Evolutionary conservation across 2,329 filamentous ascomycete genomes (phyloP).

Genomic region (Colletotrichum spinosum): DNA sequence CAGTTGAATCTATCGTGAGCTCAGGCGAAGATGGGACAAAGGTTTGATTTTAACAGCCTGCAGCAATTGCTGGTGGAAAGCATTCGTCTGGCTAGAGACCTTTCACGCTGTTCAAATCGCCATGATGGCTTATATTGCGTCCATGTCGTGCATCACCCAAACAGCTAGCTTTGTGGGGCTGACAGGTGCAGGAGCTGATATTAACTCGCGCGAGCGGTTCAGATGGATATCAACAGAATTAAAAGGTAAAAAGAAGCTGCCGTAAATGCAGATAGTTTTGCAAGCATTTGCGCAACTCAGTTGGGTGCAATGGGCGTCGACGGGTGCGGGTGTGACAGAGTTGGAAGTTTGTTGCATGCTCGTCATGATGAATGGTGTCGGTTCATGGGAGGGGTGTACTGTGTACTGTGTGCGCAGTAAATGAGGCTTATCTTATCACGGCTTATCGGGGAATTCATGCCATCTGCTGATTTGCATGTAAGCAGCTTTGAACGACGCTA

Average conservation of each 20-base stretch:
- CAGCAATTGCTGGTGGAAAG: too few relatives aligned
- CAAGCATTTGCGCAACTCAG: constrained; percentile 26
- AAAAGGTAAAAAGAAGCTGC: constrained; percentile 29
- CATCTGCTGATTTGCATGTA: not conserved
- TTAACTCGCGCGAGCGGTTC: constrained; percentile 20
- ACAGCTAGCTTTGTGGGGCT: constrained; percentile 18
- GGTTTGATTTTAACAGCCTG: not conserved
- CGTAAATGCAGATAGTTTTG: constrained; percentile 3
- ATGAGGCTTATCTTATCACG: constrained; percentile 8
- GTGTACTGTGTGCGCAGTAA: not conserved
- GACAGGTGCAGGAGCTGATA: constrained; percentile 29
- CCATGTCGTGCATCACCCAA: not conserved
- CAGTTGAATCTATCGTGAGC: constrained; percentile 8
- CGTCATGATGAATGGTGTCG: too few relatives aligned
- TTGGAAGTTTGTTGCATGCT: constrained; percentile 4
- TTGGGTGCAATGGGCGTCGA: constrained; percentile 19
- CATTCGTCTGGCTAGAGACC: too few relatives aligned
- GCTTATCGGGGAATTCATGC: not conserved
- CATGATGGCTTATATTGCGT: too few relatives aligned
- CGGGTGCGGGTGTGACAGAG: constrained; percentile 12
- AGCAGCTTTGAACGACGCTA: not conserved
- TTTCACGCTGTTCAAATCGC: too few relatives aligned
- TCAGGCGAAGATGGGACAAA: constrained; percentile 7
- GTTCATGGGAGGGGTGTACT: constrained; percentile 1
- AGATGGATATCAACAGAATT: constrained; percentile 18